Percentiles rank a stretch among this genome's conserved stretches.
These are phyloP conservation scores for Daldinia concentrica DNA, from an alignment of 495 filamentous ascomycete species.

Conservation along the genomic window DNA sequence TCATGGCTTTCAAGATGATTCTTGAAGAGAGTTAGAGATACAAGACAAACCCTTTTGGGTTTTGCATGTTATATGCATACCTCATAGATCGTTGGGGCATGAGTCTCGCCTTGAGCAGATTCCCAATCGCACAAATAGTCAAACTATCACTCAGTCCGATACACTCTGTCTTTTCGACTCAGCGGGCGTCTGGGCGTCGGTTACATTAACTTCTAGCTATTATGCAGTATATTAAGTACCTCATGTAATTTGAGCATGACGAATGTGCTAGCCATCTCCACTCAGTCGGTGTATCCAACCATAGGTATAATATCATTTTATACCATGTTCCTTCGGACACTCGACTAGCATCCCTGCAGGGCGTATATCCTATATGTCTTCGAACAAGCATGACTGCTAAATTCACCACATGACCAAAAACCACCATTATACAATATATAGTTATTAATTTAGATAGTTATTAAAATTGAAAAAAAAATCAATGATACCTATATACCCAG, in stretches of 20 bases:
- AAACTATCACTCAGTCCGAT: not conserved
- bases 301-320: no score
- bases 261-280: no score
- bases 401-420: no score
- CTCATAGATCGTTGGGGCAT: slow-evolving; percentile 29
- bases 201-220: not conserved
- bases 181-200: not conserved
- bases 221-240: not conserved
- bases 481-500: no score
- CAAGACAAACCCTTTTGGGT: slow-evolving; percentile 7
- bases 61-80: slow-evolving; percentile 26
- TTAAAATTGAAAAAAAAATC: no score
- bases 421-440: no score
- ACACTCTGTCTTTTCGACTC: not conserved
- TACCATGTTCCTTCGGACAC: no score
- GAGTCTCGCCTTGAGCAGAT: slow-evolving; percentile 23
- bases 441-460: no score
- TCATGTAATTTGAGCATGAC: not conserved
- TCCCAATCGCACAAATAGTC: not conserved
- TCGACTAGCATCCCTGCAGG: no score
- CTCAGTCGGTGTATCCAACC: no score
- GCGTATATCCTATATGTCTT: no score
- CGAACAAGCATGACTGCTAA: no score
- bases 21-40: slow-evolving; percentile 21
- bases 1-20: slow-evolving; percentile 17